Evolutionary conservation across 148 eudicot genomes (phyloP), one percentile per base, ranked within the genome.

Genomic region (Simmondsia chinensis): DNA sequence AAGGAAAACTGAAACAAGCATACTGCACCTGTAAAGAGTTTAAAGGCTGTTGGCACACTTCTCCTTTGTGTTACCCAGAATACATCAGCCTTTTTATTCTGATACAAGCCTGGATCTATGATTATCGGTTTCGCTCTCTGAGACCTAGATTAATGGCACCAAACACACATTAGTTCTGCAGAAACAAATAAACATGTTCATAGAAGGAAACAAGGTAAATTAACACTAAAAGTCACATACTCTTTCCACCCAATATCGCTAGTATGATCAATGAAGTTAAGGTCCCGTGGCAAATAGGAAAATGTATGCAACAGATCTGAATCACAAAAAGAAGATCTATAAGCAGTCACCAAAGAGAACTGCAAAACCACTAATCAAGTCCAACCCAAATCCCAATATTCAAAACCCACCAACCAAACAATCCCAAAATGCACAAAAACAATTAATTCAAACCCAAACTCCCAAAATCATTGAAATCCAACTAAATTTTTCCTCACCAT

Each of bases 181-280:
- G 12, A 43, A 26, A 29, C 49, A 39, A 8, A 38, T 19, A 29
- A 4, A 12, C 21, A 32, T 24, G 8, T 28, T 5, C 4, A 23
- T 15, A 20, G 38, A 40, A 41, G 22, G 1, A 34, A 15, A 49
- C 8, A 33, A n/a, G 36, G 30, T 20, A 46, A 5, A 10, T 13
- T 6, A 43, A 50, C 6, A 4, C 25, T 18, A 12, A 30, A 29
- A 16, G 1, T 27, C 10, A 63, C 97, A 28, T 73, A 89, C 97
- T 71, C 97, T 76, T 89, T 89, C 97, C 97, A 89, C 21, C 97
- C 97, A 45, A 83, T 75, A 33, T 80, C 54, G 65, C 97, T 89
- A 1, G 91, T 80, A 70, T 89, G 97, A 64, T 89, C 94, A 39
- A 89, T 69, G 70, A 89, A 89, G 64, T 89, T 89, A 26, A 83